Evolutionary conservation across 768 basidiomycete genomes (phyloP).

Genomic region (Trametes punicea): DNA sequence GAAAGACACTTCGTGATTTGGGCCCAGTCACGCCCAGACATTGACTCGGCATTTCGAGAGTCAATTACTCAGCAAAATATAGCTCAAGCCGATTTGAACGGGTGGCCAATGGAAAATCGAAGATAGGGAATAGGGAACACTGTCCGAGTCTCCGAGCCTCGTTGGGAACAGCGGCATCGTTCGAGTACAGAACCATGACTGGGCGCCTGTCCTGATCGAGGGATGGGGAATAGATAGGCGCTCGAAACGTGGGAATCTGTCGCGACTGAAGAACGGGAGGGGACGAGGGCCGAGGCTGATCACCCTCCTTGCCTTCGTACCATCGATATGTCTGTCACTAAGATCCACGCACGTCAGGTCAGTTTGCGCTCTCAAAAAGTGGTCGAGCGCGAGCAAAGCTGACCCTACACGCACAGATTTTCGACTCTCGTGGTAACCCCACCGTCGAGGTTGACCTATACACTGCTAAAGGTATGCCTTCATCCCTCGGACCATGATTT

Average conservation of each 20-base stretch:
- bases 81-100: background rate
- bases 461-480: slow-evolving; percentile 75
- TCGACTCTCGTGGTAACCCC: slow-evolving; percentile 98
- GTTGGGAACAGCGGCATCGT: background rate
- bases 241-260: slow-evolving; percentile 34
- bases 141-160: background rate
- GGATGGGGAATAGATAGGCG: slow-evolving; percentile 23
- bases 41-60: background rate
- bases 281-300: slow-evolving; percentile 20
- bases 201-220: slow-evolving; percentile 6
- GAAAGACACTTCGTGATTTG: background rate
- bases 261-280: slow-evolving; percentile 15
- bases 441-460: slow-evolving; percentile 91
- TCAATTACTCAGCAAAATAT: background rate
- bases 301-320: slow-evolving; percentile 19
- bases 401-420: slow-evolving; percentile 85
- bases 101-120: background rate
- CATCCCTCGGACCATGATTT: slow-evolving; percentile 7
- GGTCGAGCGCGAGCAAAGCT: slow-evolving; percentile 30
- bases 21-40: background rate
- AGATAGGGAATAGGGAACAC: too few species aligned
- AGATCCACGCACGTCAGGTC: slow-evolving; percentile 92
- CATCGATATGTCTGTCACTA: slow-evolving; percentile 82
- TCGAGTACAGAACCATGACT: slow-evolving; percentile 2
- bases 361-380: slow-evolving; percentile 10